Evolutionary conservation across 345 rosid genomes (phyloP), one percentile per base, ranked within the genome.

Genomic region (Murraya paniculata): DNA sequence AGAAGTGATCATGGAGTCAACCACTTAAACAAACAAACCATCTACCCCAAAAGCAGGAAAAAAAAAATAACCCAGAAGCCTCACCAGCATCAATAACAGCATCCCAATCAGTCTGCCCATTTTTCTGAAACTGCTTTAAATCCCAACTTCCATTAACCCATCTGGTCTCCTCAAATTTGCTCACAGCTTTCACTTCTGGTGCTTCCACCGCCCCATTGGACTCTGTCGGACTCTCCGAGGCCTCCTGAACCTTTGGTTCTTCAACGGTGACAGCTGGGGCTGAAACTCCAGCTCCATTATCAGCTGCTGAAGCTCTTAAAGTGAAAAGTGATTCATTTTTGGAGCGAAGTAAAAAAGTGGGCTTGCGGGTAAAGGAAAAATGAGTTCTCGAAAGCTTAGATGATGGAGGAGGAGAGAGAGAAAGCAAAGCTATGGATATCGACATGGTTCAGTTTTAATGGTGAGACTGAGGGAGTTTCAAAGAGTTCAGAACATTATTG

Each of bases 81-180:
- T 80, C 73, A 93, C 99, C 99, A 84, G 98, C 91, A 86, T 93
- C 97, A 78, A 95, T 95, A 72, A 93, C 94, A 33, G 91, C 86
- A 85, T 95, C 99, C 99, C 99, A 95, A 71, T 90, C 87, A 57
- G 93, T 87, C 77, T 79, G 82, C 22, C 92, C 94, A 71, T 82
- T 82, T 81, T 89, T 93, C 80, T 77, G 80, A 74, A 95, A 93
- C 84, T 87, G 88, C 73, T 86, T 89, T 87, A 95, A 87, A 78
- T 95, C 94, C 99, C 99, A 95, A 69, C 94, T 95, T 75, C 99
- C 98, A n/a, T 81, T 85, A 62, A 91, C 73, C 99, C 99, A 95
- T 72, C 76, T 91, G 59, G 90, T 82, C 74, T 95, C 94, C 79
- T 83, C 81, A 82, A 91, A 93, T 55, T 85, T 88, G 50, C 45